Base-by-base conservation (phyloP, 257 asterid genomes). In the Henckelia pumila region DNA sequence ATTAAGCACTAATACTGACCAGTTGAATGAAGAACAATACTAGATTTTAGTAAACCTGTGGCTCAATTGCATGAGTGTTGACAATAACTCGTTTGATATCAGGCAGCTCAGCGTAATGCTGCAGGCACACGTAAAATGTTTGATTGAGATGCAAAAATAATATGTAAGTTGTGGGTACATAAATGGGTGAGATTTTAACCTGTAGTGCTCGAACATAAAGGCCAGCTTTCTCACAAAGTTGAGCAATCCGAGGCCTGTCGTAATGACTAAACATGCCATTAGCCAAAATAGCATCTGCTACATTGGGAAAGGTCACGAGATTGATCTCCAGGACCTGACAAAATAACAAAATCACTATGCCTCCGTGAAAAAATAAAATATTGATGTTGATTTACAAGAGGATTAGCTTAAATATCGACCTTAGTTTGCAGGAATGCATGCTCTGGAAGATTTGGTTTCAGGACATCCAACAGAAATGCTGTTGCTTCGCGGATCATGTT, bases 31-130 rank as follows among this genome's bases (percentile, higher is more conserved):
- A 40, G 16, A 53, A 69, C 7, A n/a, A 63, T 5, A 71, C 55
- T 52, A 25, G 44, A 71, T 6, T 40, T 62, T 53, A 35, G 73
- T 71, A 70, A 70, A 91, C 98, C 98, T 94, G 99, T 56, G 99
- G 99, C 88, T 94, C 99, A 80, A 94, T 94, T 73, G 98, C 99
- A 91, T 94, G 98, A 69, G 99, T 94, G 76, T 94, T 94, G 80
- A 94, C 99, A 71, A 94, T 94, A 70, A 94, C 92, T 57, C 99
- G 96, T 84, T 94, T 94, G 75, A 94, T 82, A 82, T 94, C 99
- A 63, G 99, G 94, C 77, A 94, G 75, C 75, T 94, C 99, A 17
- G 88, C 57, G 70, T 94, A 94, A 68, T 94, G 99, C 98, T 93
- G 90, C 85, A 86, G 68, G 68, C 55, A 73, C 3, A 47, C 28